Evolutionary conservation across 2,329 filamentous ascomycete species (phyloP), one percentile per base, ranked within the genome.

Genomic region (Huntiella savannae): DNA sequence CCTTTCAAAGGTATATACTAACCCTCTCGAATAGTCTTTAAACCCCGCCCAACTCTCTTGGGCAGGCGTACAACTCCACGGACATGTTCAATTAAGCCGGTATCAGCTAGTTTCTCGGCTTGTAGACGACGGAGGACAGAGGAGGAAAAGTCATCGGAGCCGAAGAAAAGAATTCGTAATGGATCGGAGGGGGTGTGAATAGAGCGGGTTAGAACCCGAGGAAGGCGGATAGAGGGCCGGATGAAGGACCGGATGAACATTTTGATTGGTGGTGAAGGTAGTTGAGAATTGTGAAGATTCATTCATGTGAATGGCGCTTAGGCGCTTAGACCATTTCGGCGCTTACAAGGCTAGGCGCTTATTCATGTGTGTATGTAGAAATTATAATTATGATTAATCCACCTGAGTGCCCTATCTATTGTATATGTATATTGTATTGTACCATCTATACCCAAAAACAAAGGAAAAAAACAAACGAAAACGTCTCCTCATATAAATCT

Each of bases 61-160:
- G 77, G 75, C 0, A 84, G 81, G 46, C 82, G 71, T 51, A 86
- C 82, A 43, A 94, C 75, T 2, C 98, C 87, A 59, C 94, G 80
- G 52, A 98, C 79, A 4, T 82, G 85, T 48, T 70, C 67, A 46
- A 94, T 77, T 8, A 75, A 63, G 13, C 62, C 62, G 5, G 63
- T 68, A 47, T 69, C 68, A 45, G 55, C 56, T 19, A 59, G 50
- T 45, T 77, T 69, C 56, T 84, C 79, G 4, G 63, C 56, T 54
- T 79, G 60, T 33, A 98, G 64, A 4, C 82, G 81, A 49, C 65
- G 64, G 43, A 98, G 66, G 1, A 85, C 84, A 45, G 71, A 72
- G 55, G 80, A 80, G 64, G 88, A 95, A 62, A 96, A 94, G 2
- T 77, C 70, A 60, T 98, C 91, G 3, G 88, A 91, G 52, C 91